Evolutionary conservation across 495 filamentous ascomycete species (phyloP), one percentile per base, ranked within the genome.

Genomic region (Elasticomyces elasticus): DNA sequence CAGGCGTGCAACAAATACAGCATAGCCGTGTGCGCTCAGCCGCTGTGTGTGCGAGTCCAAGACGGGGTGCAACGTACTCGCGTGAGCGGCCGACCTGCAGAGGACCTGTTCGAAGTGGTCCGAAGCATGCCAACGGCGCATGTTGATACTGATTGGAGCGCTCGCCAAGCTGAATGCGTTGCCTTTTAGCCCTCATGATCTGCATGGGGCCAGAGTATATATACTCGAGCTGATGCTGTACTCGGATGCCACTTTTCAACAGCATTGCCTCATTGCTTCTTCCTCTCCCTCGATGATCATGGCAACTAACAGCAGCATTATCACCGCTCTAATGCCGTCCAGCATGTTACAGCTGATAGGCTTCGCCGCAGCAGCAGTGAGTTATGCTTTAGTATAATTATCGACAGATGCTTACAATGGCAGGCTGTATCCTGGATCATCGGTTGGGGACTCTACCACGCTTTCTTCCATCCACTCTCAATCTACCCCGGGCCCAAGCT

Each of bases 401-500:
- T 40, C 4, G 15, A 12, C 13, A 5, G 2, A 40, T 40, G 13
- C 19, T 45, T 7, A 45, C 42, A 45, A 15, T 9, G 2, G 20
- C 17, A 45, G 42, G 42, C 6, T 3, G 19, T 45, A 5, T 23
- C 11, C 6, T 45, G 42, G 42, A 23, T 51, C 5, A 31, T 51
- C 1, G 13, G 17, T 11, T 51, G 33, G 28, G 48, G 48, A 19
- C 4, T 51, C 10, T 38, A 38, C 25, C 7, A 38, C 27, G 48
- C 30, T 19, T 51, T 30, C 48, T 37, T 37, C 20, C 48, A 51
- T 22, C 48, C 48, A 2, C 33, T 51, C n/a, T 4, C 30, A 11
- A 28, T 28, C n/a, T 51, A 22, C 66, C 62, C 64, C 5, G 62
- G 64, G 19, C 59, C 62, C 1, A 60, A 52, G 43, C 48, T 61